A percentile compares a stretch with the other conserved stretches of the same genome.
Evolutionary conservation across 2,329 filamentous ascomycete species (phyloP).

Genomic region (Diaporthe eres): DNA sequence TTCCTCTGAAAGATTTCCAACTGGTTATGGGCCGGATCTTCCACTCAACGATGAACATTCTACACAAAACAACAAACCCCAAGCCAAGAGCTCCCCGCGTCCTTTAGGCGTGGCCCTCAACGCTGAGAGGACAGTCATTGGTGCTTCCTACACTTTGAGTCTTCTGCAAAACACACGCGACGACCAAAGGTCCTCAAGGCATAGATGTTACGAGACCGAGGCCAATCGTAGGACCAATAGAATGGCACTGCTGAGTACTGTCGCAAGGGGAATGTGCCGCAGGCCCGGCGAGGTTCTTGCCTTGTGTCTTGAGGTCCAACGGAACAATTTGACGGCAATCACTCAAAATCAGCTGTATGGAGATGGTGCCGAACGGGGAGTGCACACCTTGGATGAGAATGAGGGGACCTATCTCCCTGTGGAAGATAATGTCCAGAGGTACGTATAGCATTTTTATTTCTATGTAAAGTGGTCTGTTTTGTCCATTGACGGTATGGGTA

Average conservation of each 20-base stretch:
- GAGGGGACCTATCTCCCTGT: neutral
- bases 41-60: neutral
- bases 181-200: neutral
- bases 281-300: neutral
- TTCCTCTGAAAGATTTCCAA: neutral
- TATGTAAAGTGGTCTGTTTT: neutral
- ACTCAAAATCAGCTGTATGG: neutral
- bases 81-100: neutral
- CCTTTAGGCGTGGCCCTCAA: neutral
- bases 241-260: neutral
- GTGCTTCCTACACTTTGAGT: neutral
- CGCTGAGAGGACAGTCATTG: neutral
- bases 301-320: neutral
- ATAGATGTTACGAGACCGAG: neutral
- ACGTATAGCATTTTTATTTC: neutral
- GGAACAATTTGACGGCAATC: neutral
- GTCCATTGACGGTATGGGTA: neutral
- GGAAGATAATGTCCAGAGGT: neutral
- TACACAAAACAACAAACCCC: neutral
- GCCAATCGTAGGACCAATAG: neutral
- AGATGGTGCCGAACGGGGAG: neutral
- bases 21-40: neutral
- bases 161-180: neutral
- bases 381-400: neutral
- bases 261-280: neutral